These are phyloP conservation scores for Porphyra umbilicalis DNA, from an alignment of 31 red algal species.

Conservation along the genomic window DNA sequence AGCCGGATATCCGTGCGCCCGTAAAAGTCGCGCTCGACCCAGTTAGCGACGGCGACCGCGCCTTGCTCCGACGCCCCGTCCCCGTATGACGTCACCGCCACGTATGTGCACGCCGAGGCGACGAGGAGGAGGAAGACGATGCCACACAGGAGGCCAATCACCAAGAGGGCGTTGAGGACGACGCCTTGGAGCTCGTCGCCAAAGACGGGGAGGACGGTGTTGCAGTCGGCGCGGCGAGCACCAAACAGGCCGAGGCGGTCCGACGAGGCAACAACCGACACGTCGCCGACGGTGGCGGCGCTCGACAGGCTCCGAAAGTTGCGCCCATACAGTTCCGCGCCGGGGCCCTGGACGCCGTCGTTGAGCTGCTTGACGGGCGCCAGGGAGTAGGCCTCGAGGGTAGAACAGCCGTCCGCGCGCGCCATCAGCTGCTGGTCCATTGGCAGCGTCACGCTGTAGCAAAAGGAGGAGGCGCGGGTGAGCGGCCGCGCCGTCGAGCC, in stretches of 20 bases:
- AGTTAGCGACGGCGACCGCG: constrained; percentile 4
- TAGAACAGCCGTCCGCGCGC: constrained; percentile 16
- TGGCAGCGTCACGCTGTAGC: constrained; percentile 41
- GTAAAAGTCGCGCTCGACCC: constrained; percentile 47
- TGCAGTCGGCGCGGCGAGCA: constrained; percentile 28
- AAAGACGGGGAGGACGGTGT: neutral
- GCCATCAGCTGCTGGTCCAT: constrained; percentile 20
- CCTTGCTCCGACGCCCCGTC: constrained; percentile 7
- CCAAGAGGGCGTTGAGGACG: constrained; percentile 7
- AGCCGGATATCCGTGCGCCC: constrained; percentile 38
- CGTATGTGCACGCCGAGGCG: constrained; percentile 32
- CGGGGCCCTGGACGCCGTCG: constrained; percentile 2
- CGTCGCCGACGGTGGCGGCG: constrained; percentile 18
- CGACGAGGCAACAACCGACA: constrained; percentile 30
- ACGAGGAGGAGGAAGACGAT: constrained; percentile 31
- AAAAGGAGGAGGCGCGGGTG: constrained; percentile 1
- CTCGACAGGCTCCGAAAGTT: constrained; percentile 21
- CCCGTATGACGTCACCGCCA: constrained; percentile 11
- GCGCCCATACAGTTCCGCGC: constrained; percentile 21
- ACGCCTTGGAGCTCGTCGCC: constrained; percentile 15
- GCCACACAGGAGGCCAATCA: constrained; percentile 25
- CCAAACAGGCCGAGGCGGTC: constrained; percentile 57
- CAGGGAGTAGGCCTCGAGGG: constrained; percentile 37
- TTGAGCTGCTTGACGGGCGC: constrained; percentile 38
- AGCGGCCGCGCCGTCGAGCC: neutral